These are phyloP conservation scores for Trichoderma asperelloides DNA, from an alignment of 495 filamentous ascomycete species.

Conservation along the genomic window DNA sequence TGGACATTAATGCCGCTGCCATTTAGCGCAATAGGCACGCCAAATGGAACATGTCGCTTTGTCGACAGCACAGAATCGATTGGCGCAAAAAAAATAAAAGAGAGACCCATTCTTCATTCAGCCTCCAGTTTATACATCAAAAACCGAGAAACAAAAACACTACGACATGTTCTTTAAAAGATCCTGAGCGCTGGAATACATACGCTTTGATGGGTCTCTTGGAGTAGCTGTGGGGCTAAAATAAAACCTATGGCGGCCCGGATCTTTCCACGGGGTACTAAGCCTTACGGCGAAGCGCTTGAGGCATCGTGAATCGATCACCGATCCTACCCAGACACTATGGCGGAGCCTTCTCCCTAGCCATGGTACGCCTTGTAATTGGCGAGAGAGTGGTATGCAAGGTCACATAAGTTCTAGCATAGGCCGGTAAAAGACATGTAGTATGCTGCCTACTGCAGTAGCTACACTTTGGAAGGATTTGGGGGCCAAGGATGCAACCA, in stretches of 20 bases:
- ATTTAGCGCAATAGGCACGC: not conserved
- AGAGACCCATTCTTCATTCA: not conserved
- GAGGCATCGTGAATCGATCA: slow-evolving; percentile 2
- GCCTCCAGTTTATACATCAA: not conserved
- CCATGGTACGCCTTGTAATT: not conserved
- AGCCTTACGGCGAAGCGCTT: not conserved
- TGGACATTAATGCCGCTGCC: not conserved
- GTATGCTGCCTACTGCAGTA: slow-evolving; percentile 1
- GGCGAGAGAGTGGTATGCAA: slow-evolving; percentile 1
- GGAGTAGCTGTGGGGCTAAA: not conserved
- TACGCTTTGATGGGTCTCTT: not conserved
- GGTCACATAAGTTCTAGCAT: slow-evolving; percentile 2
- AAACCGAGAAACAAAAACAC: not conserved
- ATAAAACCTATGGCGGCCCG: not conserved
- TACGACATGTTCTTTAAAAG: not conserved
- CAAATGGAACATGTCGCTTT: not conserved
- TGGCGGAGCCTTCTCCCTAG: not conserved
- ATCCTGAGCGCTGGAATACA: not conserved
- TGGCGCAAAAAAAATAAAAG: not conserved
- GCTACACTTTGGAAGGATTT: slow-evolving; percentile 3
- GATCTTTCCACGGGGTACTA: not conserved
- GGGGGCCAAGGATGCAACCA: slow-evolving; percentile 8
- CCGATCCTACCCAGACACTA: not conserved
- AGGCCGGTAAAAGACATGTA: not conserved
- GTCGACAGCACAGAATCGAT: not conserved